A percentile compares a stretch with the other conserved stretches of the same genome.
phyloP scores from a whole-genome alignment of 2,329 filamentous ascomycete genomes.

The Orbilia ellipsospora region DNA sequence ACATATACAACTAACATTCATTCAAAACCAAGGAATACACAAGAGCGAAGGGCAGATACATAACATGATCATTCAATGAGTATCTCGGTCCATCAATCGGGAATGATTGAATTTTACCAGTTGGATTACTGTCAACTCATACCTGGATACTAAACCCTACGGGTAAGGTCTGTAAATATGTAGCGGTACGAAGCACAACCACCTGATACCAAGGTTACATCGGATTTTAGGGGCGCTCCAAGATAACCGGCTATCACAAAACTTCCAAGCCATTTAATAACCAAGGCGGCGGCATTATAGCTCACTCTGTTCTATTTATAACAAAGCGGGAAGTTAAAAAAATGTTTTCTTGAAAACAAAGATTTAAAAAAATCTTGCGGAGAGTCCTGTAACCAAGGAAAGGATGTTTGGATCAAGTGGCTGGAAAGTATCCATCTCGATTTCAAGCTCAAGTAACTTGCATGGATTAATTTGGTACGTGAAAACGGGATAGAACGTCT shows the following conservation, averaged over 20 bases:
- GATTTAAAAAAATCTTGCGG: too few species aligned
- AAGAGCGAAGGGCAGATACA: too few species aligned
- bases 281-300: too few species aligned
- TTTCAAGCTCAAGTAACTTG: background rate
- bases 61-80: too few species aligned
- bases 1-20: too few species aligned
- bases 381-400: background rate
- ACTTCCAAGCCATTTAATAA: too few species aligned
- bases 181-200: background rate
- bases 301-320: constrained; percentile 30
- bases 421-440: background rate
- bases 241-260: too few species aligned
- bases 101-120: too few species aligned
- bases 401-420: background rate
- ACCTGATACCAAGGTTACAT: constrained; percentile 38
- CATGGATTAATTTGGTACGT: background rate
- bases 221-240: background rate
- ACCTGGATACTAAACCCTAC: background rate
- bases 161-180: background rate
- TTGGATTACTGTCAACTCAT: too few species aligned
- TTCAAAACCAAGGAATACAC: too few species aligned
- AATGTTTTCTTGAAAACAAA: background rate
- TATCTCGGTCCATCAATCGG: too few species aligned
- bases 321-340: constrained; percentile 1
- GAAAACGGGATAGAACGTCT: background rate